These are phyloP conservation scores for Macaranga tanarius DNA, from an alignment of 441 rosid species.

Conservation along the genomic window DNA sequence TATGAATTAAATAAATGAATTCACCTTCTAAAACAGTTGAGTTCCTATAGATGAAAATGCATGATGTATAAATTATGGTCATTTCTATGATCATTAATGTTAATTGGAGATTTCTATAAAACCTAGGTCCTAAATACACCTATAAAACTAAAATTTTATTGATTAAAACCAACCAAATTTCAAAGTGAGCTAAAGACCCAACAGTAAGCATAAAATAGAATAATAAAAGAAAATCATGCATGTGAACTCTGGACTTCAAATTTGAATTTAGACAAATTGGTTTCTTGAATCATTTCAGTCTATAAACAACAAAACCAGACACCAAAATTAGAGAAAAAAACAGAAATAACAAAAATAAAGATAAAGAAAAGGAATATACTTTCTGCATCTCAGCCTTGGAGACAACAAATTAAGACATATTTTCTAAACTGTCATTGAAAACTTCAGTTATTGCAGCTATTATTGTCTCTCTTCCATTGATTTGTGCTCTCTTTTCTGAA, in stretches of 20 bases:
- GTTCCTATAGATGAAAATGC: neutral
- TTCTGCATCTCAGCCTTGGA: constrained; percentile 86
- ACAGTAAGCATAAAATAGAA: neutral
- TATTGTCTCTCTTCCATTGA: constrained; percentile 87
- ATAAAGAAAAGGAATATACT: constrained; percentile 30
- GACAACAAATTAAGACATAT: constrained; percentile 73
- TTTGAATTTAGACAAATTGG: constrained; percentile 80
- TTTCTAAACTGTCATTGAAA: constrained; percentile 83
- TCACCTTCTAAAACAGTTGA: neutral
- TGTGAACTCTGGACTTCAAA: constrained; percentile 81
- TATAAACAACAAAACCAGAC: constrained; percentile 25
- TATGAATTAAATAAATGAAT: neutral
- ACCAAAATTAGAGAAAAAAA: constrained; percentile 5
- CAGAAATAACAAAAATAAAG: neutral
- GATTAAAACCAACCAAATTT: neutral
- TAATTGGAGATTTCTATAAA: neutral
- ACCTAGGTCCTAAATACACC: neutral
- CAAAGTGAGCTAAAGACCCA: neutral
- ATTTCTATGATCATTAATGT: neutral
- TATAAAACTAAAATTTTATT: neutral
- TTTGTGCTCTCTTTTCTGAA: no score
- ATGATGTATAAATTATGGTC: no score
- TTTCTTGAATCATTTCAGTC: constrained; percentile 79
- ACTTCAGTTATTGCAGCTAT: constrained; percentile 80
- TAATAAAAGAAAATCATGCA: constrained; percentile 34